Conservation (phyloP, 2,329 filamentous ascomycete species). For the Tetracladium maxilliforme region DNA sequence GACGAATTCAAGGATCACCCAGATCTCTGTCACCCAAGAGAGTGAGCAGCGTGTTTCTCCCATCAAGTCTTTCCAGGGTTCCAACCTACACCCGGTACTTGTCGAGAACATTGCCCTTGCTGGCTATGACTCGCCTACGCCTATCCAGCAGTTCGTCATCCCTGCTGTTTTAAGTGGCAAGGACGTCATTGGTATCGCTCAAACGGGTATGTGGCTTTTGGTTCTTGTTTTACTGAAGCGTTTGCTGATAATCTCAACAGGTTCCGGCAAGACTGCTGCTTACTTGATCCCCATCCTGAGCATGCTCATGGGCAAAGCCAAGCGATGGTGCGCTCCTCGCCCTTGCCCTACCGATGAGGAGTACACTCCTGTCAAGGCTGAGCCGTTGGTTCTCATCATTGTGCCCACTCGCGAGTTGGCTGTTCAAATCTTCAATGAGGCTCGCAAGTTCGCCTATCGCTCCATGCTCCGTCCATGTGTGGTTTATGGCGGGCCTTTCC, state of each 20-base stretch:
- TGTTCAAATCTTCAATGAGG: constrained; percentile 89
- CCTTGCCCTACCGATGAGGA: constrained; percentile 47
- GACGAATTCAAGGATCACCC: constrained; percentile 28
- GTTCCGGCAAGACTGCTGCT: constrained; percentile 90
- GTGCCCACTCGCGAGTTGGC: constrained; percentile 82
- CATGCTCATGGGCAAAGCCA: constrained; percentile 89
- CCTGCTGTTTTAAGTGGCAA: constrained; percentile 63
- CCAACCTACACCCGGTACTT: constrained; percentile 77
- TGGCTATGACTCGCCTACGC: constrained; percentile 60
- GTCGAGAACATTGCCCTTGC: constrained; percentile 60
- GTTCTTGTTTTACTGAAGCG: background rate
- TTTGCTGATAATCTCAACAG: constrained; percentile 26
- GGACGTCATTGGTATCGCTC: constrained; percentile 79
- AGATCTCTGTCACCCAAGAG: constrained; percentile 42
- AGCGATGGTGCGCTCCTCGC: constrained; percentile 67
- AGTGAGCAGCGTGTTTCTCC: constrained; percentile 34
- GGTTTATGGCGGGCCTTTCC: constrained; percentile 70
- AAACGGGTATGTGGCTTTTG: constrained; percentile 58
- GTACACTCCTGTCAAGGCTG: constrained; percentile 45
- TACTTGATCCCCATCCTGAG: constrained; percentile 84
- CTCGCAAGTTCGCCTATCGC: constrained; percentile 83
- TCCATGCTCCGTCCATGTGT: constrained; percentile 89
- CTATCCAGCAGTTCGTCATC: constrained; percentile 76
- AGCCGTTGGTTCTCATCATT: constrained; percentile 78
- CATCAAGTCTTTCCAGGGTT: constrained; percentile 49